Percentiles rank a stretch among this genome's conserved stretches.
Evolutionary conservation across 78 protist species (phyloP).

Genomic region (Guillardia theta): DNA sequence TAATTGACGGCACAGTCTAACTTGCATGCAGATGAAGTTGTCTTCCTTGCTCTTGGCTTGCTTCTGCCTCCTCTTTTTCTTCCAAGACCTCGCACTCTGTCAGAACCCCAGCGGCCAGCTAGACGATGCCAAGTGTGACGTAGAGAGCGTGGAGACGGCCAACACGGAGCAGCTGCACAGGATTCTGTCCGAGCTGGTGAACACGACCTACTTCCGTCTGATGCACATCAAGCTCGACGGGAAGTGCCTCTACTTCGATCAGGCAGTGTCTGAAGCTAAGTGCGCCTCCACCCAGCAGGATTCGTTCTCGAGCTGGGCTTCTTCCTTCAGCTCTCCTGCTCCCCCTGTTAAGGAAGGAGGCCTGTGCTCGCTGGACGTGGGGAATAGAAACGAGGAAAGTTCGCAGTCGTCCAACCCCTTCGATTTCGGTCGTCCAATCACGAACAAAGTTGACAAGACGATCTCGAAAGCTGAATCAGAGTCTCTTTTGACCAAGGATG

Average conservation of each 20-base stretch:
- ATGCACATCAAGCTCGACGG: constrained; percentile 38
- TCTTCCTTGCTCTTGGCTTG: too few relatives aligned
- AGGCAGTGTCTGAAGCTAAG: background rate
- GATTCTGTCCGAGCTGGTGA: constrained; percentile 39
- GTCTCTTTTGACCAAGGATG: background rate
- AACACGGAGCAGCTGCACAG: constrained; percentile 43
- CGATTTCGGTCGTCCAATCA: background rate
- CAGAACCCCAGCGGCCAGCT: too few relatives aligned
- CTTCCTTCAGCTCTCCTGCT: too few relatives aligned
- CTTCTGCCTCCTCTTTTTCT: too few relatives aligned
- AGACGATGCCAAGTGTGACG: constrained; percentile 55
- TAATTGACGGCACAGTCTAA: too few relatives aligned
- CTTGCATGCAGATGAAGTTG: too few relatives aligned
- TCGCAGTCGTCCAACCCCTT: background rate
- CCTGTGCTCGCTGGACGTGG: too few relatives aligned
- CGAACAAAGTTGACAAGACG: background rate
- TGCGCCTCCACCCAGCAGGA: too few relatives aligned
- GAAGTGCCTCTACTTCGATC: constrained; percentile 27
- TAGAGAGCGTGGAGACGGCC: constrained; percentile 54
- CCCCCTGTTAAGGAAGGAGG: too few relatives aligned
- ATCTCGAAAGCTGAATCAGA: background rate
- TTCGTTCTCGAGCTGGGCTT: too few relatives aligned
- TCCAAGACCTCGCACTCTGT: too few relatives aligned
- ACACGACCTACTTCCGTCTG: constrained; percentile 63
- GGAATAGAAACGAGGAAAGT: too few relatives aligned